phyloP scores from a whole-genome alignment of 805 yeast genomes.

The Lachancea sp. region DNA sequence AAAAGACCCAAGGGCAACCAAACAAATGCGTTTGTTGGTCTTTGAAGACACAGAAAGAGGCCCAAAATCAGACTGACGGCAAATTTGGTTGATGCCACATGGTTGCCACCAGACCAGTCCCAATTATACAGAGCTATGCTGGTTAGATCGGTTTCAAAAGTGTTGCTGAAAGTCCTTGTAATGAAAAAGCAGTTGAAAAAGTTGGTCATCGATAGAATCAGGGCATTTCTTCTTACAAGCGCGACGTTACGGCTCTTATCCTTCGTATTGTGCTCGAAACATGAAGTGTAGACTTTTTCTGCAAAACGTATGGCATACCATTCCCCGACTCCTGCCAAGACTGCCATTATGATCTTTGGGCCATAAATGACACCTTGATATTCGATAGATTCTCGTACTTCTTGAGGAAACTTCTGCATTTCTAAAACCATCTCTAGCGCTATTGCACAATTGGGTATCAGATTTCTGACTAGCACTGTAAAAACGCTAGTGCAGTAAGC shows the following conservation, averaged over 20 bases:
- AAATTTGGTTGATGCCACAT: conserved; percentile 18
- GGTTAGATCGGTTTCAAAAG: conserved; percentile 69
- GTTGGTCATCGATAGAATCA: conserved; percentile 22
- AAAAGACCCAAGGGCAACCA: conserved; percentile 62
- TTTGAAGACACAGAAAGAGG: conserved; percentile 54
- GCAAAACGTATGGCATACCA: conserved; percentile 47
- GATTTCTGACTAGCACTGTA: not conserved
- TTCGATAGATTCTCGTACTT: conserved; percentile 31
- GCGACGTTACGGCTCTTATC: conserved; percentile 2
- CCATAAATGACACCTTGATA: conserved; percentile 37
- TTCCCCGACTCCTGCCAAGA: conserved; percentile 70
- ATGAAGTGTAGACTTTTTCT: conserved; percentile 20
- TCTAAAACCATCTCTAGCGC: conserved; percentile 8
- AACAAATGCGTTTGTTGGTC: conserved; percentile 78
- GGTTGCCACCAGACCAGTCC: conserved; percentile 48
- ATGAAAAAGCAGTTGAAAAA: conserved; percentile 73
- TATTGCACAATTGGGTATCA: conserved; percentile 3
- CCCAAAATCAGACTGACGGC: conserved; percentile 45
- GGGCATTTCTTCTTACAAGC: conserved; percentile 18
- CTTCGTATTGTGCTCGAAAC: conserved; percentile 16
- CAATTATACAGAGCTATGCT: conserved; percentile 60
- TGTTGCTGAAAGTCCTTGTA: conserved; percentile 81
- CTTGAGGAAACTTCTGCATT: conserved; percentile 10
- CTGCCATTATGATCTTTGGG: conserved; percentile 68
- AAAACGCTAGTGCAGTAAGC: conserved; percentile 1